A percentile compares a stretch with the other conserved stretches of the same genome.
Conservation (phyloP, 176 grass and related monocot species). For the Oryza brachyantha region DNA sequence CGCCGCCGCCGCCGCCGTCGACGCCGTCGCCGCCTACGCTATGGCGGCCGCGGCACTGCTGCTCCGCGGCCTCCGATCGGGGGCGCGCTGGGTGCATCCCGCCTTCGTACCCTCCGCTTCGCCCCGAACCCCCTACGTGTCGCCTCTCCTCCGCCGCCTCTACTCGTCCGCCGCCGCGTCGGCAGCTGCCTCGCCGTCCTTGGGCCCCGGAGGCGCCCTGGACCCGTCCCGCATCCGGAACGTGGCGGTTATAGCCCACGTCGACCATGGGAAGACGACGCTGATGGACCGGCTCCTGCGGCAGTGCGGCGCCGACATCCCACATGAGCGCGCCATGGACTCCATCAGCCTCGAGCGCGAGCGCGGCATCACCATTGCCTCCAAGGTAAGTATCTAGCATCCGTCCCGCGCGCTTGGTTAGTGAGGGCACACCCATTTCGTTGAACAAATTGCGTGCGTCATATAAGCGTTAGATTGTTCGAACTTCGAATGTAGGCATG, state of each 20-base stretch:
- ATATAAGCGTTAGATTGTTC: too few species aligned
- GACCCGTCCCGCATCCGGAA: constrained; percentile 78
- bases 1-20: constrained; percentile 17
- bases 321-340: constrained; percentile 92
- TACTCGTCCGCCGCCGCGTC: constrained; percentile 44
- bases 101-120: not conserved
- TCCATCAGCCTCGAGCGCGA: constrained; percentile 93
- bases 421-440: constrained; percentile 4
- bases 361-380: constrained; percentile 89
- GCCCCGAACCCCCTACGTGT: constrained; percentile 17
- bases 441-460: not conserved
- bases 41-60: constrained; percentile 77
- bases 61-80: constrained; percentile 70
- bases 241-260: constrained; percentile 96
- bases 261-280: constrained; percentile 97
- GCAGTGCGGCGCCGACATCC: constrained; percentile 89
- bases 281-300: constrained; percentile 95
- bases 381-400: constrained; percentile 51
- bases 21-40: constrained; percentile 27
- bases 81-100: constrained; percentile 21
- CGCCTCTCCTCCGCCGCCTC: constrained; percentile 34
- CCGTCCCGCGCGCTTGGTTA: not conserved
- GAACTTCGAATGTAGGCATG: not conserved
- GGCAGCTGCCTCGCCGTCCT: constrained; percentile 36
- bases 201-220: constrained; percentile 20